Evolutionary conservation across 2,329 filamentous ascomycete genomes (phyloP).

Genomic region (Stachybotrys echinatus): DNA sequence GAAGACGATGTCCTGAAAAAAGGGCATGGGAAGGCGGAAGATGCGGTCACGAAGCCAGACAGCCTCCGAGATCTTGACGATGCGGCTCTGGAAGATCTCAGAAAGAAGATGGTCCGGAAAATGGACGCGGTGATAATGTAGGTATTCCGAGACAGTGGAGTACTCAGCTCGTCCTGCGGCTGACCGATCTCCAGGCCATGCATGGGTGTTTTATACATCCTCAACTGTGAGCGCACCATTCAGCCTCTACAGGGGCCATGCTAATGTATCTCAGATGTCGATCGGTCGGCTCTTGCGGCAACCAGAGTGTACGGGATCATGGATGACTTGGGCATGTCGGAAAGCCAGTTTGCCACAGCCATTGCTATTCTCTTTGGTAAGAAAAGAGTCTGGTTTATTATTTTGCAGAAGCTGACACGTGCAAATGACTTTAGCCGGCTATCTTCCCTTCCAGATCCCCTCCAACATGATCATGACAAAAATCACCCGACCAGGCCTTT

Average conservation of each 20-base stretch:
- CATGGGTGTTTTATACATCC: conserved; percentile 29
- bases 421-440: conserved; percentile 34
- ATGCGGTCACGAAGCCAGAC: conserved; percentile 7
- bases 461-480: conserved; percentile 44
- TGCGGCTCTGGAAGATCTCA: conserved; percentile 8
- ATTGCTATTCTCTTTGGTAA: conserved; percentile 36
- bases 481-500: conserved; percentile 34
- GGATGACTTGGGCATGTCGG: conserved; percentile 30
- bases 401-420: too few species aligned
- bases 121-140: conserved; percentile 14
- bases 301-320: conserved; percentile 34
- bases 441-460: conserved; percentile 41
- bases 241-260: too few species aligned
- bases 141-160: background rate
- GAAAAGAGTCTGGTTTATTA: too few species aligned
- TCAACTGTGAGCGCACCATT: too few species aligned
- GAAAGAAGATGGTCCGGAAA: conserved; percentile 15
- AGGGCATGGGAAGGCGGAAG: background rate
- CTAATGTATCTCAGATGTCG: too few species aligned
- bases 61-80: conserved; percentile 9
- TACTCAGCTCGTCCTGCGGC: too few species aligned
- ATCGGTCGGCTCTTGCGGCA: conserved; percentile 29
- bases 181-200: conserved; percentile 7
- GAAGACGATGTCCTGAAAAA: too few species aligned
- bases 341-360: conserved; percentile 29